A percentile compares a stretch with the other conserved stretches of the same genome.
These are phyloP conservation scores for Pyrrhoderma noxium DNA, from an alignment of 1,284 basidiomycete genomes.

Conservation along the genomic window DNA sequence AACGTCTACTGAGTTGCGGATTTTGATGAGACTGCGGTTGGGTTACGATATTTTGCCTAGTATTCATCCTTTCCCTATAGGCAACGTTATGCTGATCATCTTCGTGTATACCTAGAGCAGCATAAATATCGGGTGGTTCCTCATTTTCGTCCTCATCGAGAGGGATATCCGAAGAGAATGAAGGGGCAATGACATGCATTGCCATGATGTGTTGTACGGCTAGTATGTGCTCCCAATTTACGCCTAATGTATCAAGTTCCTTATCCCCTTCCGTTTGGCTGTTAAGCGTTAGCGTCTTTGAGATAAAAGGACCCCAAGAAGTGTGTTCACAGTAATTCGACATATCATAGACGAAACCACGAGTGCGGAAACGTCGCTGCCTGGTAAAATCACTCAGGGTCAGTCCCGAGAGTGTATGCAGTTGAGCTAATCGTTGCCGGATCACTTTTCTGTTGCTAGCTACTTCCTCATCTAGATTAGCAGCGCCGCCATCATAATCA, in stretches of 20 bases:
- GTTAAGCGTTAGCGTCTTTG: constrained; percentile 21
- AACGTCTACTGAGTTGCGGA: not conserved
- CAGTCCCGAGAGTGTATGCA: constrained; percentile 51
- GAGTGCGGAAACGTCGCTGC: constrained; percentile 32
- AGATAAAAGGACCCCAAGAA: constrained; percentile 50
- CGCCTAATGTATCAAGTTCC: constrained; percentile 16
- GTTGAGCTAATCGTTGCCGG: constrained; percentile 38
- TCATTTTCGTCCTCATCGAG: too few relatives aligned
- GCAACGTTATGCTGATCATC: too few relatives aligned
- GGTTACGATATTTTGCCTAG: not conserved
- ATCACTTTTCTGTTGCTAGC: constrained; percentile 24
- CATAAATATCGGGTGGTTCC: too few relatives aligned
- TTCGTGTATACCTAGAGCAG: too few relatives aligned
- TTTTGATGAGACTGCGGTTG: constrained; percentile 20
- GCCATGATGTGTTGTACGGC: constrained; percentile 50
- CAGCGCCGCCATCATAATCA: constrained; percentile 21
- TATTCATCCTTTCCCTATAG: not conserved
- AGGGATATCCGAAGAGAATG: constrained; percentile 5
- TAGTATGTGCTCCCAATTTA: constrained; percentile 56
- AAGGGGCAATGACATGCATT: constrained; percentile 40
- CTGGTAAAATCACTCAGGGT: constrained; percentile 35
- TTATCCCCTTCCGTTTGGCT: too few relatives aligned
- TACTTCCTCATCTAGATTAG: constrained; percentile 21
- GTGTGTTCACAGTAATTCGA: constrained; percentile 44
- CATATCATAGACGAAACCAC: constrained; percentile 54